Percentiles rank a stretch among this genome's conserved stretches.
These are phyloP conservation scores for Mayamaea pseudoterrestris DNA, from an alignment of 108 stramenopile genomes.

Conservation along the genomic window DNA sequence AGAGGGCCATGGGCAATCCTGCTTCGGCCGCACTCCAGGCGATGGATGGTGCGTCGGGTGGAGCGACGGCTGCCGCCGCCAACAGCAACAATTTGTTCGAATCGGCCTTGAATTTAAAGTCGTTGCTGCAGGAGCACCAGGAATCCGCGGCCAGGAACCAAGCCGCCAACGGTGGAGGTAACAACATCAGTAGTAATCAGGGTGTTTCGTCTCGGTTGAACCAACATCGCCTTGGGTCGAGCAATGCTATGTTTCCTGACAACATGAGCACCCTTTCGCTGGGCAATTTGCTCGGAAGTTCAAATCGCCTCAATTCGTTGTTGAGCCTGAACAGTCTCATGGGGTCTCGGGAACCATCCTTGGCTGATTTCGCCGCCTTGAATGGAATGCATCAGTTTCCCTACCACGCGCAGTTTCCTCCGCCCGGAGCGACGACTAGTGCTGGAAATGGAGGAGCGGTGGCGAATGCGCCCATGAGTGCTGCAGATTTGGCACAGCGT, in stretches of 20 bases:
- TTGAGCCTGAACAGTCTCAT: slow-evolving; percentile 34
- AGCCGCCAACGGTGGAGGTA: no score
- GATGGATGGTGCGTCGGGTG: no score
- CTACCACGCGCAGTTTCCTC: background rate
- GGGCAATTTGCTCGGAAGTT: slow-evolving; percentile 30
- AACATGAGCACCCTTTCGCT: slow-evolving; percentile 28
- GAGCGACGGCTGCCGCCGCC: slow-evolving; percentile 22
- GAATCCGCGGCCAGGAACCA: slow-evolving; percentile 1
- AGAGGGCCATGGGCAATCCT: slow-evolving; percentile 12
- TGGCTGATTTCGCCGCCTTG: slow-evolving; percentile 35
- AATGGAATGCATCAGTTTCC: background rate
- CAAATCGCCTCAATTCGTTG: slow-evolving; percentile 39
- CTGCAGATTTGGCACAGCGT: no score
- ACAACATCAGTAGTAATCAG: background rate
- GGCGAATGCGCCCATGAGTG: no score
- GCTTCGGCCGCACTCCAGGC: slow-evolving; percentile 45
- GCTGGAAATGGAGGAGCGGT: no score
- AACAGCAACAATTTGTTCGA: slow-evolving; percentile 33
- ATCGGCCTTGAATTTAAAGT: slow-evolving; percentile 31
- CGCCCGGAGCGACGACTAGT: no score
- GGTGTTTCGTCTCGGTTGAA: background rate
- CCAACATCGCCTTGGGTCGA: slow-evolving; percentile 27
- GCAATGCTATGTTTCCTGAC: slow-evolving; percentile 24
- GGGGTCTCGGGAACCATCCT: slow-evolving; percentile 29
- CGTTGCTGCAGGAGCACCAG: slow-evolving; percentile 20